Base-by-base conservation (phyloP, 108 stramenopile genomes). In the Cyclotella cryptica region DNA sequence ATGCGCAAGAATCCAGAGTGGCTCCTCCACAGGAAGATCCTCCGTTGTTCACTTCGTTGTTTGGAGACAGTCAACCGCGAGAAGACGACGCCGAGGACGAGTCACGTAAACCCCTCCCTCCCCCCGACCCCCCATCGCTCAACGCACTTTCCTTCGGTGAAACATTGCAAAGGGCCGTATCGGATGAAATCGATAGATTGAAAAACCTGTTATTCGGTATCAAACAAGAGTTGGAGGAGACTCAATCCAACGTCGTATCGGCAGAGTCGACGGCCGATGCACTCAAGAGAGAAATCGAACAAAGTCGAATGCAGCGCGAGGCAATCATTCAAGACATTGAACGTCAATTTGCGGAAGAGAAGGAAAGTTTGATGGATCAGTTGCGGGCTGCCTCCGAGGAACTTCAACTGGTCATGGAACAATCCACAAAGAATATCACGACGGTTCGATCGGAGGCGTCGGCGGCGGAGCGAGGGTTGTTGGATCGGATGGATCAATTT, bases 271-370 rank as follows among this genome's bases (percentile, higher is more conserved):
- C 67, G 26, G 71, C 77, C 39, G 73, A 66, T 42, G 62, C 41
- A 40, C 59, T 72, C 42, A 86, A 80, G 39, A 83, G 71, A 47
- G 90, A 88, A 12, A 78, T 86, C 26, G 66, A 86, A 58, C 77
- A 35, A 10, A 79, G 75, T 26, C 80, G 77, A 26, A 40, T 41
- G 27, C 72, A 79, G 27, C 88, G 89, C 51, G 80, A 78, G 5
- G 71, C 68, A 15, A 80, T 67, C 17, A 66, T 90, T 42, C 74
- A 87, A 44, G 49, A 60, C 0, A 92, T 92, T 82, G 76, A 84
- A 71, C 27, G 70, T 57, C 81, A 92, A 87, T 80, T 83, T 85
- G 64, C 52, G 46, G 43, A 29, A 59, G 75, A 54, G 44, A 57
- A 54, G 55, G 18, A 51, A 21, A 44, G 39, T 68, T 60, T 59